Conservation (phyloP, 805 yeast species). For the Barnettozyma botsteinii region DNA sequence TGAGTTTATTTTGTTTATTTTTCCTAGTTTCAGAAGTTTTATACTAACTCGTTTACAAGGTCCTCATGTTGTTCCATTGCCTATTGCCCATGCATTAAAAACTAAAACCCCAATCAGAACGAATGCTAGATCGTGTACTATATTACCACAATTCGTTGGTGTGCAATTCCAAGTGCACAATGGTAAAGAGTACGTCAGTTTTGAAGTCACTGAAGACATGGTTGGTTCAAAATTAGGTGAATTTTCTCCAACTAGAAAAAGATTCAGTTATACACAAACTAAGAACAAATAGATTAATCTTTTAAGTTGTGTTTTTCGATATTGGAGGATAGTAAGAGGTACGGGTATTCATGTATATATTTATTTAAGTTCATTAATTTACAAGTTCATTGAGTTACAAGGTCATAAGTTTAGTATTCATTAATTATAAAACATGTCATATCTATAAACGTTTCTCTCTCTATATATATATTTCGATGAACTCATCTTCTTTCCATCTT, state of each 20-base stretch:
- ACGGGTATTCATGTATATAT: conserved; percentile 1
- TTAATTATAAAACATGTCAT: no score
- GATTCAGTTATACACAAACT: conserved; percentile 74
- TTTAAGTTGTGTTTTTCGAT: no score
- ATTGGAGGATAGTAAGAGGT: no score
- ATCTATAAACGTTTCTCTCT: no score
- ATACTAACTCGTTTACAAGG: conserved; percentile 34
- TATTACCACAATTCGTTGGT: conserved; percentile 94
- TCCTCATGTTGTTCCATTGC: conserved; percentile 91
- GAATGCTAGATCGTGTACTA: conserved; percentile 92
- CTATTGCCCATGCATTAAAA: conserved; percentile 78
- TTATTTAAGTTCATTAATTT: neutral
- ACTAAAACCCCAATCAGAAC: conserved; percentile 87
- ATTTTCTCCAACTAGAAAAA: conserved; percentile 90
- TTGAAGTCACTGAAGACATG: conserved; percentile 89
- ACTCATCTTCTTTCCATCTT: conserved; percentile 19
- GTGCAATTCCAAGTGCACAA: conserved; percentile 91
- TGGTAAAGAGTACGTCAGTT: conserved; percentile 88
- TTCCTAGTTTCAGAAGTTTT: neutral
- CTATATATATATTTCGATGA: no score
- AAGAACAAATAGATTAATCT: conserved; percentile 47
- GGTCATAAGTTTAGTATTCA: no score
- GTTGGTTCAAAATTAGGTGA: conserved; percentile 95
- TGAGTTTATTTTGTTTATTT: conserved; percentile 14
- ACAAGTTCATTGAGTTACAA: no score